Base-by-base conservation (phyloP, 1,284 basidiomycete species). In the Schizophyllum commune region DNA sequence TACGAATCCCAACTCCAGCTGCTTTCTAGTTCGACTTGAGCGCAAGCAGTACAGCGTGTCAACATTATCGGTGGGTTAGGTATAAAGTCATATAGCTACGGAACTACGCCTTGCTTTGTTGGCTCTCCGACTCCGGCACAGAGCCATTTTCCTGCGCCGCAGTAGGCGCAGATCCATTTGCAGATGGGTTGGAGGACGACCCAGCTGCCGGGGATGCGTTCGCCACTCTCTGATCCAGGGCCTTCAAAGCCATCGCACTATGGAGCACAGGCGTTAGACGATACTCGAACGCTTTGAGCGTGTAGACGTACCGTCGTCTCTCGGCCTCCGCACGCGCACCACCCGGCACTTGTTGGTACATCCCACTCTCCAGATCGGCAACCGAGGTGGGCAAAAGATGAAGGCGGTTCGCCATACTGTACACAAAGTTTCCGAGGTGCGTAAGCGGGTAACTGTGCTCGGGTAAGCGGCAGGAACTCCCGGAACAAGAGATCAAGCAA, bases 271-370 rank as follows among this genome's bases (percentile, higher is more conserved):
- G 27, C 27, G 4, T 55, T 19, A 55, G 53, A 22, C 9, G 47
- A 19, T 60, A 68, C 32, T 69, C 59, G 27, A 27, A 21, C 47
- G 9, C 13, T 8, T 53, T 22, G 17, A 32, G 32, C 19, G 21
- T 20, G 11, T 54, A 33, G 22, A 72, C 85, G 67, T 65, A 94
- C 92, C 92, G 82, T 78, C 92, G 79, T 66, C 92, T 82, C 75
- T 96, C 95, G n/a, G 95, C 95, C 73, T 97, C 95, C 15, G 94
- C 95, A 57, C 95, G 82, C 13, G 93, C 88, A 67, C 87, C 89
- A 9, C 91, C 92, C 33, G 94, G 94, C 52, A 91, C 80, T 65
- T 87, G 89, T 55, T 76, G 78, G 70, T 94, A 96, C 5, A 78
- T 77, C 34, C 86, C 90, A 61, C 83, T 79, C 69, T 94, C 92